A percentile compares a stretch with the other conserved stretches of the same genome.
These are phyloP conservation scores for Elaphomyces granulatus DNA, from an alignment of 495 filamentous ascomycete species.

Conservation along the genomic window DNA sequence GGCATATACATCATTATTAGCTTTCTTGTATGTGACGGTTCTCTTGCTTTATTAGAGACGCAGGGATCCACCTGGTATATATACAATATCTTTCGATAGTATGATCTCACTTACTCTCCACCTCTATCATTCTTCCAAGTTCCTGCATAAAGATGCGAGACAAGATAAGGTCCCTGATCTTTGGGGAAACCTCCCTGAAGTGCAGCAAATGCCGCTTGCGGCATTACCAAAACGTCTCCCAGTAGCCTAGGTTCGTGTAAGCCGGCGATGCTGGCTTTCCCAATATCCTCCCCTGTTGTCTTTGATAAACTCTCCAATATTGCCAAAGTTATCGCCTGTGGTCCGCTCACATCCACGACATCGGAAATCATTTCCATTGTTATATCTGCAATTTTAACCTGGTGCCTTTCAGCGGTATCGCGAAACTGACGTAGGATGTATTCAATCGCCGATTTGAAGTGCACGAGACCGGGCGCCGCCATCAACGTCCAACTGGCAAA, in stretches of 20 bases:
- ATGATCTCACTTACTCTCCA: no score
- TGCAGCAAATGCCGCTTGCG: slow-evolving; percentile 26
- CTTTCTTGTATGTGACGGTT: no score
- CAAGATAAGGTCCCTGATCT: slow-evolving; percentile 17
- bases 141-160: slow-evolving; percentile 22
- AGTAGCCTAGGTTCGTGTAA: slow-evolving; percentile 22
- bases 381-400: slow-evolving; percentile 14
- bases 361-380: slow-evolving; percentile 19
- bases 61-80: no score
- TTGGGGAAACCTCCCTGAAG: slow-evolving; percentile 15
- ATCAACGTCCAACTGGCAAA: slow-evolving; percentile 31
- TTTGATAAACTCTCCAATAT: slow-evolving; percentile 20
- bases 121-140: slow-evolving; percentile 18
- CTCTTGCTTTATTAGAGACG: no score
- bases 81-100: no score
- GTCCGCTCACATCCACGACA: slow-evolving; percentile 28
- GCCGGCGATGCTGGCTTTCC: slow-evolving; percentile 14
- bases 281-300: slow-evolving; percentile 11
- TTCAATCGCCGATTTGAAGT: slow-evolving; percentile 21
- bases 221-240: slow-evolving; percentile 28
- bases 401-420: slow-evolving; percentile 12
- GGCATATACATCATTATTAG: no score
- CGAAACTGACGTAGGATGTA: slow-evolving; percentile 19
- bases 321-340: slow-evolving; percentile 23
- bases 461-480: slow-evolving; percentile 16